Percentiles rank a stretch among this genome's conserved stretches.
Evolutionary conservation across 345 rosid species (phyloP).

Genomic region (Heritiera fomes): DNA sequence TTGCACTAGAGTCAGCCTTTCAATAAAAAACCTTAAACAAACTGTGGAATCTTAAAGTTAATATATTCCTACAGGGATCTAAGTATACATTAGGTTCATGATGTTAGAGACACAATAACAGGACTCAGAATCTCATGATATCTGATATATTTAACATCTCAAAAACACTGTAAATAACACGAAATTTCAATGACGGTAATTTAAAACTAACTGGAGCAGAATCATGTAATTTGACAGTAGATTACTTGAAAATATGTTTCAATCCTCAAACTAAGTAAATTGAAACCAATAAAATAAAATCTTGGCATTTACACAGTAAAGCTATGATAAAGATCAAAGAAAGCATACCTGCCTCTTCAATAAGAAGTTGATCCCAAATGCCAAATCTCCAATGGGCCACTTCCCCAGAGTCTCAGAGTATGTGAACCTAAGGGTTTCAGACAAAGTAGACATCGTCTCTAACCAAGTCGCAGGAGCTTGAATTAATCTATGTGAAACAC

Average conservation of each 20-base stretch:
- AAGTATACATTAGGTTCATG: not conserved
- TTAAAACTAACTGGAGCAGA: not conserved
- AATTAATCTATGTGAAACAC: constrained; percentile 77
- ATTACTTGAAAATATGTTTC: too few relatives aligned
- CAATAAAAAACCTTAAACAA: not conserved
- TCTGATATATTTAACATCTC: not conserved
- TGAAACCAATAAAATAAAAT: not conserved
- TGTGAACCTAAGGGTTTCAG: constrained; percentile 93
- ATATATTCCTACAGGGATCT: not conserved
- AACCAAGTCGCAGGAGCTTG: constrained; percentile 96
- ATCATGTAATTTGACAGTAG: not conserved
- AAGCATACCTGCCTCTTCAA: constrained; percentile 87
- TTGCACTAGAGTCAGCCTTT: constrained; percentile 4
- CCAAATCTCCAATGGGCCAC: constrained; percentile 98
- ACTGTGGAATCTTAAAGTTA: not conserved
- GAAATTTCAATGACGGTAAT: not conserved
- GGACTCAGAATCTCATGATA: not conserved
- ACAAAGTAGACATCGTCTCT: constrained; percentile 88
- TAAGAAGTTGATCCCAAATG: constrained; percentile 90
- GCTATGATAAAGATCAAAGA: constrained; percentile 3
- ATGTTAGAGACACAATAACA: not conserved
- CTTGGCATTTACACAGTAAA: not conserved
- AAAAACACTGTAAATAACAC: not conserved
- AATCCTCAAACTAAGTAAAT: not conserved
- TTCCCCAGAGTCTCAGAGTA: constrained; percentile 96